phyloP scores from a whole-genome alignment of 495 filamentous ascomycete species.

The Tuber umbilicatum region DNA sequence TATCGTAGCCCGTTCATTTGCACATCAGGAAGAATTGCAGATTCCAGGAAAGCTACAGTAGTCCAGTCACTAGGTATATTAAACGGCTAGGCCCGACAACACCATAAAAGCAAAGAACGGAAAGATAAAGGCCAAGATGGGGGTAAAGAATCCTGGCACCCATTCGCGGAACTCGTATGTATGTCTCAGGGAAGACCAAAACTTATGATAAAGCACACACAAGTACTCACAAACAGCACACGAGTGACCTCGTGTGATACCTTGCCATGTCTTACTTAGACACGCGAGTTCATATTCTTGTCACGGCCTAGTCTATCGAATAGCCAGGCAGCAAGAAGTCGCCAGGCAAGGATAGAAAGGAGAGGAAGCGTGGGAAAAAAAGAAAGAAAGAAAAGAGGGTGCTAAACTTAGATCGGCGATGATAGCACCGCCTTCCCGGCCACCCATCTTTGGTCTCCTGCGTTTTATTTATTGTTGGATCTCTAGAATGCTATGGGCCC shows the following conservation, averaged over 20 bases:
- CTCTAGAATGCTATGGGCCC: neutral
- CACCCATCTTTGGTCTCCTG: neutral
- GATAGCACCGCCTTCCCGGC: neutral
- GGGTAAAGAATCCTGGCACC: neutral
- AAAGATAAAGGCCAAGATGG: neutral
- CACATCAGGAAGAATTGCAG: neutral
- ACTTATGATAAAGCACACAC: neutral
- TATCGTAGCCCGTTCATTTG: neutral
- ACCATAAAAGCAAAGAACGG: neutral
- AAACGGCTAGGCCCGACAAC: neutral
- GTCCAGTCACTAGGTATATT: neutral
- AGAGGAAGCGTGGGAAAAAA: neutral
- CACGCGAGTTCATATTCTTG: neutral
- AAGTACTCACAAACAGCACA: neutral
- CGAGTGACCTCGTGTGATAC: neutral
- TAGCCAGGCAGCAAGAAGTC: neutral
- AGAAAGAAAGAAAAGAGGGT: neutral
- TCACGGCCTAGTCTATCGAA: neutral
- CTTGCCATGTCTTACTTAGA: neutral
- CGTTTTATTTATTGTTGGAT: neutral
- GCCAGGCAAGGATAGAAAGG: neutral
- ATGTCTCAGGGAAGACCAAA: neutral
- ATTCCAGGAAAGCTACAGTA: neutral
- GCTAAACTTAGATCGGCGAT: conserved; percentile 5
- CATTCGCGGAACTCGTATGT: neutral